Conservation (phyloP, 2,329 filamentous ascomycete species). For the Ilyonectria destructans region DNA sequence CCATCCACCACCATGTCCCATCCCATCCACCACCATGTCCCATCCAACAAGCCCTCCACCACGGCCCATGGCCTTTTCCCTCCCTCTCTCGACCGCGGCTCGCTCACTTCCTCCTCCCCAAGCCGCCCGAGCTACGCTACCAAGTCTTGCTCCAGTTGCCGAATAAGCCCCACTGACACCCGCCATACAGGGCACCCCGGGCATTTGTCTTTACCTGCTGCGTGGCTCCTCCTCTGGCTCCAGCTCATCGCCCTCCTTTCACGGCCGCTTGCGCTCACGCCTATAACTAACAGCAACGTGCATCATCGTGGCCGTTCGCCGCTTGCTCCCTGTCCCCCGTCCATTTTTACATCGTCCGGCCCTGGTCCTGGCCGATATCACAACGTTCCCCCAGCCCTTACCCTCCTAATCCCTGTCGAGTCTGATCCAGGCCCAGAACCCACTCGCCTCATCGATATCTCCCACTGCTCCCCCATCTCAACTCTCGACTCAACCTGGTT, state of each 20-base stretch:
- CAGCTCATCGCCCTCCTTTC: slow-evolving; percentile 31
- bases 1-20: slow-evolving; percentile 39
- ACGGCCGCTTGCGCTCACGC: slow-evolving; percentile 42
- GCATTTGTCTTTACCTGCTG: slow-evolving; percentile 44
- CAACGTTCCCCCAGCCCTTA: slow-evolving; percentile 34
- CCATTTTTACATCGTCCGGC: slow-evolving; percentile 29
- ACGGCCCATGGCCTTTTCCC: slow-evolving; percentile 29
- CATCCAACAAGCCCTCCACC: slow-evolving; percentile 25
- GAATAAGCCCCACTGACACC: slow-evolving; percentile 46
- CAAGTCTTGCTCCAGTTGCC: slow-evolving; percentile 39
- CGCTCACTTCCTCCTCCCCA: slow-evolving; percentile 29
- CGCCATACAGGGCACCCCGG: slow-evolving; percentile 45
- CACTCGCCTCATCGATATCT: slow-evolving; percentile 34
- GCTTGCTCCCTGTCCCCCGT: slow-evolving; percentile 34
- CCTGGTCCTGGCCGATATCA: slow-evolving; percentile 35
- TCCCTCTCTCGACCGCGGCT: background rate
- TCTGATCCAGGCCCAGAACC: slow-evolving; percentile 35
- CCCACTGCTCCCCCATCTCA: slow-evolving; percentile 28
- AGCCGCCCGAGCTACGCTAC: slow-evolving; percentile 9
- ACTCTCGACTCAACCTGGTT: slow-evolving; percentile 25
- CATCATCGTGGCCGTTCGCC: slow-evolving; percentile 40
- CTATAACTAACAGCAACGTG: slow-evolving; percentile 47
- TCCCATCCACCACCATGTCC: slow-evolving; percentile 37
- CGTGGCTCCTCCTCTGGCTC: slow-evolving; percentile 45
- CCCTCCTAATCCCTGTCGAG: slow-evolving; percentile 33